These are phyloP conservation scores for Fonsecaea erecta DNA, from an alignment of 2,329 filamentous ascomycete species.

Conservation along the genomic window DNA sequence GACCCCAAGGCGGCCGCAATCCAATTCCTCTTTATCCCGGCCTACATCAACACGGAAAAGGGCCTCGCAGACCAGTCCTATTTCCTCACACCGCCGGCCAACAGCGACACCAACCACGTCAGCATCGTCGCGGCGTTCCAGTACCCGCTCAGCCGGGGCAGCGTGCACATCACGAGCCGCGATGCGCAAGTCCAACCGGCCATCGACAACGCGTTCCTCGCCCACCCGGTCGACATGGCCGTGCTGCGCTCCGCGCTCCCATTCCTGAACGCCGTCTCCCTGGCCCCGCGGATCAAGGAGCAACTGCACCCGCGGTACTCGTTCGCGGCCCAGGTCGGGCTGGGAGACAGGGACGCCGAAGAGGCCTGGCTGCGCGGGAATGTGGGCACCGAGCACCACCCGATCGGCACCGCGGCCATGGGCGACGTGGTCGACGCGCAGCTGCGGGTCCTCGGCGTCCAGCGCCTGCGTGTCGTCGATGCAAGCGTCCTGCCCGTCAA, in stretches of 20 bases:
- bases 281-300: neutral
- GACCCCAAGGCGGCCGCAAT: slow-evolving; percentile 14
- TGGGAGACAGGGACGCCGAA: slow-evolving; percentile 1
- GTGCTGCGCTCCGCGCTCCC: slow-evolving; percentile 40
- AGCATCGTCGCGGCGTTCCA: slow-evolving; percentile 14
- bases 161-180: slow-evolving; percentile 49
- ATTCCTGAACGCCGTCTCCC: slow-evolving; percentile 21
- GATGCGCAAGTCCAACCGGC: slow-evolving; percentile 44
- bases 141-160: slow-evolving; percentile 56
- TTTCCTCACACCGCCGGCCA: slow-evolving; percentile 9
- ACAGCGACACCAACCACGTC: slow-evolving; percentile 19
- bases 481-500: slow-evolving; percentile 42
- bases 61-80: slow-evolving; percentile 12
- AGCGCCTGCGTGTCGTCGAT: slow-evolving; percentile 42
- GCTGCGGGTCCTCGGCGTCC: slow-evolving; percentile 40
- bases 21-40: slow-evolving; percentile 19
- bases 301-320: slow-evolving; percentile 6
- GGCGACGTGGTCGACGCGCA: slow-evolving; percentile 42
- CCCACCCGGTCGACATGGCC: slow-evolving; percentile 48
- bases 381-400: slow-evolving; percentile 37
- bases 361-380: neutral
- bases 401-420: slow-evolving; percentile 44
- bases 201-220: slow-evolving; percentile 53
- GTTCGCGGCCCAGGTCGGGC: neutral
- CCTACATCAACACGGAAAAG: slow-evolving; percentile 10